Conservation (phyloP, 169 alveolate species). For the Cryptosporidium sp. region DNA sequence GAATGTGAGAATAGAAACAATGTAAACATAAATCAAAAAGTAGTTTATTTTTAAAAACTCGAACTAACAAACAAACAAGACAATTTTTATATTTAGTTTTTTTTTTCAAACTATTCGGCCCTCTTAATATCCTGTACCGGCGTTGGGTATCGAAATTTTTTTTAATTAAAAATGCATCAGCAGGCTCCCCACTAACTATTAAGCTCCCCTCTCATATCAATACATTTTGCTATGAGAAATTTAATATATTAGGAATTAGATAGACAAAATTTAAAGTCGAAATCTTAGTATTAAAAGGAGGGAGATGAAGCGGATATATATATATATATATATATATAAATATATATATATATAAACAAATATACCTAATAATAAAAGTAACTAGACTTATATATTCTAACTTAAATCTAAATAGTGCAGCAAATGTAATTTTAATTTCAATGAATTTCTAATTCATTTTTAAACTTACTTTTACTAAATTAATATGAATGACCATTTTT, state of each 20-base stretch:
- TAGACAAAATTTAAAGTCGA: no score
- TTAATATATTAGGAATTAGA: no score
- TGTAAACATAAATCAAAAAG: constrained; percentile 22
- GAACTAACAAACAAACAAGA: neutral
- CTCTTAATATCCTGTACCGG: constrained; percentile 12
- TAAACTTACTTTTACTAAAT: neutral
- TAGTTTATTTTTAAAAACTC: constrained; percentile 16
- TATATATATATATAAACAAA: no score
- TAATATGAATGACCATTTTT: neutral
- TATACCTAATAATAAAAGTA: no score
- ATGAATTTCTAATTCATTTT: neutral
- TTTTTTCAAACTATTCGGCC: neutral
- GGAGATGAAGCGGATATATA: neutral
- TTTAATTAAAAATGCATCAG: neutral
- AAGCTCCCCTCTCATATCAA: neutral
- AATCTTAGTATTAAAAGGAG: neutral
- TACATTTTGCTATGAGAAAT: no score
- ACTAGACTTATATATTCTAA: neutral
- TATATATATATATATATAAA: constrained; percentile 25
- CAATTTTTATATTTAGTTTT: neutral
- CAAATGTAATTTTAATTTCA: no score
- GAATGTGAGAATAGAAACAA: constrained; percentile 46
- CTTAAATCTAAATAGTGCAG: neutral
- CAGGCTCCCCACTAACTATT: neutral
- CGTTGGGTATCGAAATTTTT: neutral